These are phyloP conservation scores for Coemansia sp. DNA, from an alignment of 192 early-diverging fungal species.

Conservation along the genomic window DNA sequence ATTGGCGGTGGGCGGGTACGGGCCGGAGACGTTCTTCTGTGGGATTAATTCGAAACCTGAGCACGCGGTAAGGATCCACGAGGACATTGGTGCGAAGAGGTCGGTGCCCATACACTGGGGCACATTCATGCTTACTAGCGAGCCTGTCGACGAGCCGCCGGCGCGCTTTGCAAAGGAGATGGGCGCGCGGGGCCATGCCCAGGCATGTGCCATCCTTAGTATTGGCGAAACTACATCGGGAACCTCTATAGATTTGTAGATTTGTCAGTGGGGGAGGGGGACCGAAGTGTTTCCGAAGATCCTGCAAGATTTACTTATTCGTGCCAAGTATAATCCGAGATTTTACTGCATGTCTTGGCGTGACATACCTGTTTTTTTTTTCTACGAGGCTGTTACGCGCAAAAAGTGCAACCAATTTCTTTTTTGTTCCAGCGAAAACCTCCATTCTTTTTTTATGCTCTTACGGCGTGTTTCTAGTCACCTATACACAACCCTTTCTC, in stretches of 20 bases:
- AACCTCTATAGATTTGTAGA: background rate
- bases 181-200: conserved; percentile 54
- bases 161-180: conserved; percentile 57
- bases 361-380: background rate
- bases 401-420: background rate
- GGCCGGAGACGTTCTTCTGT: conserved; percentile 67
- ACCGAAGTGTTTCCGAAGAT: background rate
- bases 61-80: conserved; percentile 78
- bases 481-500: background rate
- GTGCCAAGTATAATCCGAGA: too few relatives aligned
- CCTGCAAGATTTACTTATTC: too few relatives aligned
- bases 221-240: conserved; percentile 50
- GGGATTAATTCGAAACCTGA: conserved; percentile 75
- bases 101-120: conserved; percentile 86
- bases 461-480: background rate
- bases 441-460: background rate
- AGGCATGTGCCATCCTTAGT: conserved; percentile 49
- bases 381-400: background rate
- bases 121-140: conserved; percentile 77
- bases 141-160: conserved; percentile 72
- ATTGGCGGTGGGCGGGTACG: conserved; percentile 86
- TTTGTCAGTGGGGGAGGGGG: background rate
- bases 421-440: background rate
- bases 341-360: background rate
- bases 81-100: conserved; percentile 65